Evolutionary conservation across 2,329 filamentous ascomycete species (phyloP), one percentile per base, ranked within the genome.

Genomic region (Paracorniculantispora psalliotae): DNA sequence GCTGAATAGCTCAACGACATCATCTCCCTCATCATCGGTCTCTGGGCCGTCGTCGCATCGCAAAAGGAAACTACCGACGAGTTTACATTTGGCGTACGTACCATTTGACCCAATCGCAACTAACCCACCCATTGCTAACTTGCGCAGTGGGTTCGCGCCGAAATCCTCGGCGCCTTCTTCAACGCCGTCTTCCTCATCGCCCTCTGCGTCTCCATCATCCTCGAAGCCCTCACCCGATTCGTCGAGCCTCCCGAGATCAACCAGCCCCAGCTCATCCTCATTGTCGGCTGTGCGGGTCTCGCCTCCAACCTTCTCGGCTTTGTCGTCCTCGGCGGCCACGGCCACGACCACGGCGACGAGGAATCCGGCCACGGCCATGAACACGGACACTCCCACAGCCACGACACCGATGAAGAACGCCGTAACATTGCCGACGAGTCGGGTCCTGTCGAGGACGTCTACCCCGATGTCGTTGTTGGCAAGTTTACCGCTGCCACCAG

Each of bases 171-270:
- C 69, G 94, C 94, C 50, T 87, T 97, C 67, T 91, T 97, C 76
- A 99, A 99, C 69, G 94, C 94, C 65, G 93, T 97, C 48, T 99
- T 99, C 78, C 81, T 99, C 47, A 94, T 99, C 69, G 94, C 94
- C 8, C 84, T 99, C 9, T 99, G 94, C 76, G 81, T 99, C 59
- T 96, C 93, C 53, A 99, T 99, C 73, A 90, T 97, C 69, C 86
- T 99, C 67, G 94, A 99, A 75, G 94, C 94, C 17, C 83, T 97
- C 61, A 91, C 92, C 67, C 89, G 94, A 69, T 89, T 99, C 66
- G 82, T 97, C 69, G 91, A 97, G 68, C 92, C 92, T 8, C 92
- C 93, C 67, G 86, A 90, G 70, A 92, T 99, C 68, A 80, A 80
- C 53, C 91, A 96, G 68, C 92, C 94, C 1, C 83, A 88, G 67